A percentile compares a stretch with the other conserved stretches of the same genome.
Conservation (phyloP, 2,329 filamentous ascomycete species). For the Verticillium alfalfae region DNA sequence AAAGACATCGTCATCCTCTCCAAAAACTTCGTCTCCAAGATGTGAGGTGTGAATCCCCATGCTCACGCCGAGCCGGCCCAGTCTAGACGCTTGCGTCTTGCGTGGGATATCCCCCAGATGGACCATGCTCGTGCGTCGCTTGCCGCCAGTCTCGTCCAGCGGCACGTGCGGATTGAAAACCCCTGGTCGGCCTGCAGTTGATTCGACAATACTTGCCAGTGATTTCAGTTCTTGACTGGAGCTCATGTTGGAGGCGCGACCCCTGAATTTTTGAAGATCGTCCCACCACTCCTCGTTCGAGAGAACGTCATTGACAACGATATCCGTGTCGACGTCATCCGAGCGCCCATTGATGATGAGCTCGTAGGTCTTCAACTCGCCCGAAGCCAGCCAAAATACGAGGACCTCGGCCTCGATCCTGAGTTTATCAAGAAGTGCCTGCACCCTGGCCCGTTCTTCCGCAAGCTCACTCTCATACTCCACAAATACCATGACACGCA, state of each 20-base stretch:
- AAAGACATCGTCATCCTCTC: conserved; percentile 25
- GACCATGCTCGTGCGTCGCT: conserved; percentile 43
- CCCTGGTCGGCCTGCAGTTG: conserved; percentile 33
- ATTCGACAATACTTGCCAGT: conserved; percentile 36
- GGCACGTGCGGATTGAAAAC: conserved; percentile 35
- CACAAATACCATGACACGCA: conserved; percentile 81
- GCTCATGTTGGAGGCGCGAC: conserved; percentile 28
- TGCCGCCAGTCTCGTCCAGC: conserved; percentile 14
- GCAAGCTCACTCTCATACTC: conserved; percentile 82
- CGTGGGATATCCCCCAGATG: conserved; percentile 58
- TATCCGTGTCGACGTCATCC: conserved; percentile 39
- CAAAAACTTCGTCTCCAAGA: conserved; percentile 57
- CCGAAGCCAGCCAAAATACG: conserved; percentile 77
- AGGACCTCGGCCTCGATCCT: conserved; percentile 74
- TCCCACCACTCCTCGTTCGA: conserved; percentile 79
- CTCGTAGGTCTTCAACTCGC: conserved; percentile 67
- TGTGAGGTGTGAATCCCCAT: conserved; percentile 73
- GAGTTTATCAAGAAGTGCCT: conserved; percentile 70
- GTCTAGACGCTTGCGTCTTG: conserved; percentile 47
- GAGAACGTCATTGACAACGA: conserved; percentile 60
- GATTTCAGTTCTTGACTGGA: conserved; percentile 37
- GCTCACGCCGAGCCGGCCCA: conserved; percentile 56
- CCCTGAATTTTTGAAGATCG: conserved; percentile 56
- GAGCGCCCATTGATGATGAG: conserved; percentile 68
- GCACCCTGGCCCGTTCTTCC: conserved; percentile 69